A percentile compares a stretch with the other conserved stretches of the same genome.
Conservation (phyloP, 2,329 filamentous ascomycete species). For the Aureobasidium sp. region DNA sequence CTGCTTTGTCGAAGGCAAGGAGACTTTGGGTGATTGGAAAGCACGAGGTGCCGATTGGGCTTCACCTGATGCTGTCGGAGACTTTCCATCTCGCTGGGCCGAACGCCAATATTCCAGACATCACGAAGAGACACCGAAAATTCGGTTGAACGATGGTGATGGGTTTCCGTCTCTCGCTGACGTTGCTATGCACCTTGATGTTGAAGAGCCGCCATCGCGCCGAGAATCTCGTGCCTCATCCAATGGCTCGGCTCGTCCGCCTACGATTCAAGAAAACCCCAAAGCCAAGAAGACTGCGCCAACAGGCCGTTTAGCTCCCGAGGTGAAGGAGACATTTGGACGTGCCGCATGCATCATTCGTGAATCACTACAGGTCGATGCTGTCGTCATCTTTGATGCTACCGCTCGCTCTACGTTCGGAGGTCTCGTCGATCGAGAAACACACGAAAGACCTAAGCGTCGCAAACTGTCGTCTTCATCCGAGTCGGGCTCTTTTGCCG, state of each 20-base stretch:
- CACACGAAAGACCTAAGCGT: conserved; percentile 6
- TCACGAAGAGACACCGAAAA: neutral
- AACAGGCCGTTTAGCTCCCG: conserved; percentile 21
- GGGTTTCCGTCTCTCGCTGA: neutral
- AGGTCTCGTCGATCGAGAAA: conserved; percentile 12
- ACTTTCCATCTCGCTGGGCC: neutral
- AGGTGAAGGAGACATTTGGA: conserved; percentile 28
- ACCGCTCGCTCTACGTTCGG: conserved; percentile 19
- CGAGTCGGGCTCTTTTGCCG: neutral
- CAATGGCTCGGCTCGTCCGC: neutral
- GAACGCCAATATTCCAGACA: conserved; percentile 1
- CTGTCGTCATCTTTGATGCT: conserved; percentile 37
- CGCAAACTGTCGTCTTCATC: neutral
- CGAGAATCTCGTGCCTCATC: neutral
- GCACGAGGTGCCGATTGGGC: neutral
- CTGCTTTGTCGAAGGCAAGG: conserved; percentile 21
- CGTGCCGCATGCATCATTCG: conserved; percentile 39
- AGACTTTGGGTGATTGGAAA: conserved; percentile 12
- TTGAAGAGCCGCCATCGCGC: conserved; percentile 2
- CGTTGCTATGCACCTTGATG: neutral
- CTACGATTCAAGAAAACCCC: neutral
- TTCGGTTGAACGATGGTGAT: neutral
- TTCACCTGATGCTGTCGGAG: neutral
- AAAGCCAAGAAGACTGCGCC: conserved; percentile 17
- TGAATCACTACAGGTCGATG: conserved; percentile 39